Base-by-base conservation (phyloP, 148 eudicot species). In the Fagopyrum homotropicum region DNA sequence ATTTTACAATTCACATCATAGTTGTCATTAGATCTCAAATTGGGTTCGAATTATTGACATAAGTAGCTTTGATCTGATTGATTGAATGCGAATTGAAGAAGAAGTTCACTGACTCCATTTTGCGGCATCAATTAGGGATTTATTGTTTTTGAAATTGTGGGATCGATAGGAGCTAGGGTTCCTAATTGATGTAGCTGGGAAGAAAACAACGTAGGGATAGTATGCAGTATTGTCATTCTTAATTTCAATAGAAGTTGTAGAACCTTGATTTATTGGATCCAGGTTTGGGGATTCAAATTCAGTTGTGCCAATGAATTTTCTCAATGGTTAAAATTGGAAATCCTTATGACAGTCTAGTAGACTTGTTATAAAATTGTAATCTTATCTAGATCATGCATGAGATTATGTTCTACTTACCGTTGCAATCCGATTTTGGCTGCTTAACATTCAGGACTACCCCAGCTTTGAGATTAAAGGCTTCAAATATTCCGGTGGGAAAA, bases 391-490 rank as follows among this genome's bases (percentile, higher is more conserved):
- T 59, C 40, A 15, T 19, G 64, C 45, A 30, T 10, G 44, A 11
- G 44, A 63, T 63, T 63, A 63, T 29, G 69, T 66, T 43, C 8
- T 22, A 64, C 69, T 64, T 64, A 64, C n/a, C 16, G 35, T 15
- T 64, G 29, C 11, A 45, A 60, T 26, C n/a, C 46, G 40, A 16
- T 43, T 30, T 68, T 77, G 54, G 44, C 55, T 74, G 75, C 29
- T 73, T 47, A 7, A 69, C 66, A 81, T 66, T 40, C 86, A 87
- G 93, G 84, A 77, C 72, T 44, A 81, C 48, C 81, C 82, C 85
- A 9, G 72, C 85, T 72, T 71, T 86, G 77, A 85, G 75, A 79
- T 75, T 90, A 74, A 86, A 81, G 78, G 89, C 89, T 79, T 83
- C 89, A 22, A 81, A 46, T 74, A 83, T 78, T 50, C 74, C 90